phyloP scores from a whole-genome alignment of 2,329 filamentous ascomycete genomes.

The Onygenales sp. region DNA sequence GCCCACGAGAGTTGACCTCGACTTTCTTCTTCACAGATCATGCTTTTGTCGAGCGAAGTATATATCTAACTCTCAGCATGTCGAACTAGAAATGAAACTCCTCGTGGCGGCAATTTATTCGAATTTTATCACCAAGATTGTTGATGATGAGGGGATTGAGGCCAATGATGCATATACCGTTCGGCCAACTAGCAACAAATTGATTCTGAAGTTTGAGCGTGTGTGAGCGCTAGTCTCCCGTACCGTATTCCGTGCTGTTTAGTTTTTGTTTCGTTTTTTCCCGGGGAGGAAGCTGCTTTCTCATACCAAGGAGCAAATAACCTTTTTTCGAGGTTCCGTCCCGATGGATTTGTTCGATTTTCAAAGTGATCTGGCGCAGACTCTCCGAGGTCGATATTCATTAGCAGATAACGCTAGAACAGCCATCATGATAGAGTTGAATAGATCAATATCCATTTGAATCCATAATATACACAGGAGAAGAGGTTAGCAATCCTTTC shows the following conservation, averaged over 20 bases:
- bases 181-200: slow-evolving; percentile 47
- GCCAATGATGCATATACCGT: slow-evolving; percentile 57
- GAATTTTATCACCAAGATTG: slow-evolving; percentile 51
- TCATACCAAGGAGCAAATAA: too few species aligned
- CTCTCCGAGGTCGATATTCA: too few species aligned
- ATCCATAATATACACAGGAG: not conserved
- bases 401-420: not conserved
- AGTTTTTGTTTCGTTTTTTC: not conserved
- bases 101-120: slow-evolving; percentile 61
- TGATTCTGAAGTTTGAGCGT: slow-evolving; percentile 48
- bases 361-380: too few species aligned
- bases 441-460: not conserved
- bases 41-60: too few species aligned
- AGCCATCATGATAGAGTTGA: not conserved
- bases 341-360: too few species aligned
- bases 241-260: too few species aligned
- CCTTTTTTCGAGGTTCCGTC: too few species aligned
- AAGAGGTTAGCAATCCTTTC: not conserved
- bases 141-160: slow-evolving; percentile 56
- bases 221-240: too few species aligned
- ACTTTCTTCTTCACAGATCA: not conserved
- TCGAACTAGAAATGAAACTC: slow-evolving; percentile 57
- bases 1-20: not conserved
- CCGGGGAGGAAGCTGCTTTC: too few species aligned
- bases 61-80: too few species aligned